Conservation (phyloP, 2,329 filamentous ascomycete genomes). For the Trichophyton rubrum region DNA sequence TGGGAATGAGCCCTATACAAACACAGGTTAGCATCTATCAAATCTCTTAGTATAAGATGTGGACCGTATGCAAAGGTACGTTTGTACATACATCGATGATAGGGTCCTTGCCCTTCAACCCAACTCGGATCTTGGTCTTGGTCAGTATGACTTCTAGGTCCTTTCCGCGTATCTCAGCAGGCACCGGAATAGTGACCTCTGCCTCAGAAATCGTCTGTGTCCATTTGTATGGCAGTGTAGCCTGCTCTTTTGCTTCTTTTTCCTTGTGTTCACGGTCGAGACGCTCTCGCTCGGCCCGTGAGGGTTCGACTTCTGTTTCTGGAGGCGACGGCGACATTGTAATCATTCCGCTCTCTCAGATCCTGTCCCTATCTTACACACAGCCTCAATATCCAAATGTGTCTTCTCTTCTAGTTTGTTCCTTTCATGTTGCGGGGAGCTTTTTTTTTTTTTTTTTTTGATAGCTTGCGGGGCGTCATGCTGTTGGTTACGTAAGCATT, state of each 20-base stretch:
- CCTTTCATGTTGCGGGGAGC: background rate
- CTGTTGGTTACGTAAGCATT: background rate
- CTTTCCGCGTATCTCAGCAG: conserved; percentile 68
- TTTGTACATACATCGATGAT: conserved; percentile 56
- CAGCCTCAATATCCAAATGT: background rate
- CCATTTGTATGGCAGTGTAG: conserved; percentile 92
- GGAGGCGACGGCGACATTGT: background rate
- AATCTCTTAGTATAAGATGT: background rate
- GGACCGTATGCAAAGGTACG: background rate
- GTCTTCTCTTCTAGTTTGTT: background rate
- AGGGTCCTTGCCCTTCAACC: conserved; percentile 76
- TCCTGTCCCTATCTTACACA: too few species aligned
- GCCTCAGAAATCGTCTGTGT: conserved; percentile 82
- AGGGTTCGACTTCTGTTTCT: conserved; percentile 22
- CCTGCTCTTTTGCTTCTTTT: conserved; percentile 77
- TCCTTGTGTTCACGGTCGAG: conserved; percentile 49
- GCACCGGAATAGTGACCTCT: conserved; percentile 64
- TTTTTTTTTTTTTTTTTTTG: background rate
- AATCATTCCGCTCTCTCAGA: background rate
- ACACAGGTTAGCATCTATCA: background rate
- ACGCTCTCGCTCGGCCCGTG: conserved; percentile 35
- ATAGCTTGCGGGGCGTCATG: background rate
- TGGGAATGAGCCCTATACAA: conserved; percentile 63
- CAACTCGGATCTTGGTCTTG: conserved; percentile 64
- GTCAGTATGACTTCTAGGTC: conserved; percentile 76